Evolutionary conservation across 1,284 basidiomycete species (phyloP).

Genomic region (Tilletiopsis washingtonensis): DNA sequence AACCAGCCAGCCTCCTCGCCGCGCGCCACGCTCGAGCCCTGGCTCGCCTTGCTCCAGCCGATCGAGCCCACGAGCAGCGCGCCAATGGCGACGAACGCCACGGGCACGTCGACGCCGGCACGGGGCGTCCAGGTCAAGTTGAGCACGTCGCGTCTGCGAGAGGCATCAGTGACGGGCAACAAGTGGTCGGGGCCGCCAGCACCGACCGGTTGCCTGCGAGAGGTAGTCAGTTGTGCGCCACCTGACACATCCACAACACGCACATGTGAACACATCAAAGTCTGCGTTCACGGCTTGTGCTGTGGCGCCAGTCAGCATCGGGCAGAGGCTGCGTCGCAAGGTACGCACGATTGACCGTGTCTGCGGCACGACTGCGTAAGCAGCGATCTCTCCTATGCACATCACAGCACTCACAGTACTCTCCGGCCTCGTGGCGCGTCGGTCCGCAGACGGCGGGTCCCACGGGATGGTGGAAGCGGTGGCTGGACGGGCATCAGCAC

Average conservation of each 20-base stretch:
- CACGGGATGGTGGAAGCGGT: constrained; percentile 49
- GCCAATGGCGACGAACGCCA: constrained; percentile 14
- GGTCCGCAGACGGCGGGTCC: constrained; percentile 6
- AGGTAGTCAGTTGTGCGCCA: too few species aligned
- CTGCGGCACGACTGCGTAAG: too few species aligned
- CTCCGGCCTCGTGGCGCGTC: constrained; percentile 6
- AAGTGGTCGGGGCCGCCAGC: too few species aligned
- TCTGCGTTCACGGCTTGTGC: constrained; percentile 37
- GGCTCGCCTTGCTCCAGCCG: constrained; percentile 5
- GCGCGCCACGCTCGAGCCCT: constrained; percentile 3
- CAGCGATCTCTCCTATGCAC: too few species aligned
- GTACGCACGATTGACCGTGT: constrained; percentile 24
- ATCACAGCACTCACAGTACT: too few species aligned
- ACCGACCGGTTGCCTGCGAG: too few species aligned
- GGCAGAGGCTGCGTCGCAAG: too few species aligned
- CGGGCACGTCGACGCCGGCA: background rate
- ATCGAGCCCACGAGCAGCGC: constrained; percentile 18
- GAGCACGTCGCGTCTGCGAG: constrained; percentile 24
- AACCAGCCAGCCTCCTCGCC: constrained; percentile 16
- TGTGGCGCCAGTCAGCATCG: too few species aligned
- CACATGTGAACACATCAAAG: constrained; percentile 42
- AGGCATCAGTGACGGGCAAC: too few species aligned
- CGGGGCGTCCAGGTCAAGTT: constrained; percentile 24
- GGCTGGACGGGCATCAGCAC: too few species aligned
- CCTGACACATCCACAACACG: too few species aligned